Percentiles rank a stretch among this genome's conserved stretches.
Conservation (phyloP, 805 yeast species). For the Vanderwaltozyma verrucispora region DNA sequence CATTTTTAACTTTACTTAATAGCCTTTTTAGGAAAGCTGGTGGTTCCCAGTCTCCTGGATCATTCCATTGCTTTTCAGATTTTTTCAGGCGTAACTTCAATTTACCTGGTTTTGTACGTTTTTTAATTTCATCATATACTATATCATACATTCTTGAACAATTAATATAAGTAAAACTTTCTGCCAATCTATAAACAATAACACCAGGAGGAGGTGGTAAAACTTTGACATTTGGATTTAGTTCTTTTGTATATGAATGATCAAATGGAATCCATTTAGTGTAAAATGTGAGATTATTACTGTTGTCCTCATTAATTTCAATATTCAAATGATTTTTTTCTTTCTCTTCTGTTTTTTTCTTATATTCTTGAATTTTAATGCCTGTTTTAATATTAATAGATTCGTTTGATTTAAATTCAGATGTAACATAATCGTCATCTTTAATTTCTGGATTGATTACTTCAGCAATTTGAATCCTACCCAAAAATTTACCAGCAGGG, state of each 20-base stretch:
- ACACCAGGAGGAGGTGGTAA: constrained; percentile 87
- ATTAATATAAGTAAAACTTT: constrained; percentile 75
- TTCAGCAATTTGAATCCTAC: constrained; percentile 38
- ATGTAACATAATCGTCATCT: background rate
- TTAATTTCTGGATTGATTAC: constrained; percentile 1
- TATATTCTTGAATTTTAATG: no score
- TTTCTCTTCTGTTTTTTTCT: background rate
- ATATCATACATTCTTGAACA: constrained; percentile 62
- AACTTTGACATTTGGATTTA: constrained; percentile 49
- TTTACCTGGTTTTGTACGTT: constrained; percentile 50
- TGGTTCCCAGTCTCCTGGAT: constrained; percentile 53
- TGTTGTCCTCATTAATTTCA: background rate
- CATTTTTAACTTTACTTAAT: constrained; percentile 10
- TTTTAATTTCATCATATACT: constrained; percentile 56
- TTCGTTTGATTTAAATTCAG: no score
- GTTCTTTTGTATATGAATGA: constrained; percentile 28
- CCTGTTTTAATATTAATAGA: background rate
- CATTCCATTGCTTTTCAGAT: constrained; percentile 78
- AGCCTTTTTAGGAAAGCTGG: constrained; percentile 19
- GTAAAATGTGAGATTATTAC: constrained; percentile 32
- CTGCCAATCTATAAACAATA: constrained; percentile 72
- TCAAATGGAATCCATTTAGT: constrained; percentile 62
- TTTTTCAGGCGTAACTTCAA: constrained; percentile 25
- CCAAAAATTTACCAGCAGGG: constrained; percentile 77
- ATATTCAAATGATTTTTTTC: no score